A percentile compares a stretch with the other conserved stretches of the same genome.
phyloP scores from a whole-genome alignment of 2,329 filamentous ascomycete species.

The Ceratocystis smalleyi region DNA sequence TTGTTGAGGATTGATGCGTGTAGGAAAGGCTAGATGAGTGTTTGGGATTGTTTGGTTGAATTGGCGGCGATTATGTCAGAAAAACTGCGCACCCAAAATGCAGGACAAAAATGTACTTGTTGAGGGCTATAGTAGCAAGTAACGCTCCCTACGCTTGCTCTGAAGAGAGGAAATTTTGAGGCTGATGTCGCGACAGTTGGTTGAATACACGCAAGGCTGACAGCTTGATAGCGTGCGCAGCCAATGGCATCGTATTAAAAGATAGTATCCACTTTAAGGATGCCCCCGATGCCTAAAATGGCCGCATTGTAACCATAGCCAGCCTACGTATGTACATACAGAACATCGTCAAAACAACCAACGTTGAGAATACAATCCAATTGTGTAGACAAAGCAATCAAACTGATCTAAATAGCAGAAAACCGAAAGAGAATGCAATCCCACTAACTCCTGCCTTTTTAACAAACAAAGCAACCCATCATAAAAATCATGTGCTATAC shows the following conservation, averaged over 20 bases:
- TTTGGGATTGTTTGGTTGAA: neutral
- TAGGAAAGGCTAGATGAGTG: neutral
- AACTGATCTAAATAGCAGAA: constrained; percentile 10
- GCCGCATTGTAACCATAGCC: neutral
- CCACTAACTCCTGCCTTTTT: constrained; percentile 15
- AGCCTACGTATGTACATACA: neutral
- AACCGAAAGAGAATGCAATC: constrained; percentile 7
- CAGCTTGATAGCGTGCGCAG: neutral
- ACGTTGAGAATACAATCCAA: neutral
- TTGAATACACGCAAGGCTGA: constrained; percentile 6
- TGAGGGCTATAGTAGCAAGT: neutral
- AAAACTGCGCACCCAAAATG: neutral
- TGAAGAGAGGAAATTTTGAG: neutral
- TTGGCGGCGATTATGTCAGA: neutral
- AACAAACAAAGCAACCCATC: constrained; percentile 16
- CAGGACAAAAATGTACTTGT: neutral
- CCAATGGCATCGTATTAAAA: neutral
- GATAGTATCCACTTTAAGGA: constrained; percentile 8
- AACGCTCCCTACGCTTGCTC: neutral
- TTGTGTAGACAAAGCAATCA: neutral
- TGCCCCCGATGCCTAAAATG: neutral
- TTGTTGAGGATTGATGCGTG: neutral
- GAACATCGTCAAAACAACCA: neutral
- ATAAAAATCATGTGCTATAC: constrained; percentile 16
- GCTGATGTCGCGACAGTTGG: neutral